Evolutionary conservation across 352 stramenopile species (phyloP).

Genomic region (Phytopythium litorale): DNA sequence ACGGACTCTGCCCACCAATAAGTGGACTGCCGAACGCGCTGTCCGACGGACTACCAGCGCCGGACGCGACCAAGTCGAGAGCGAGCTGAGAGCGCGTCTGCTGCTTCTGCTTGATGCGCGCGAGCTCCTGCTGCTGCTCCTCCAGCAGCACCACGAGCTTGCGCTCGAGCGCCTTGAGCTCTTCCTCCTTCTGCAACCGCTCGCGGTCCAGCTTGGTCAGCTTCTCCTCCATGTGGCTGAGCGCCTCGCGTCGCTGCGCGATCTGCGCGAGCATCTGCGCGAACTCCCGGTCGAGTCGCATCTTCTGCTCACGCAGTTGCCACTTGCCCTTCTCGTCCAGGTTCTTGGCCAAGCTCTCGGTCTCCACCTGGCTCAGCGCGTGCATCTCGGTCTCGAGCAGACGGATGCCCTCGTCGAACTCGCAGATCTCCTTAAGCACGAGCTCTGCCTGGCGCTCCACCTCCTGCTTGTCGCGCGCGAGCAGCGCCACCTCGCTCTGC

Average conservation of each 20-base stretch:
- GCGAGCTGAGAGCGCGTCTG: slow-evolving; percentile 40
- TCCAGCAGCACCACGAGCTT: slow-evolving; percentile 95
- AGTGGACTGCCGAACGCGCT: slow-evolving; percentile 26
- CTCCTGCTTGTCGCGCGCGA: slow-evolving; percentile 87
- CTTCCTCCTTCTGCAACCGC: slow-evolving; percentile 89
- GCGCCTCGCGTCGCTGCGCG: slow-evolving; percentile 86
- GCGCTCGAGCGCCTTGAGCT: slow-evolving; percentile 90
- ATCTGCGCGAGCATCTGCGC: slow-evolving; percentile 93
- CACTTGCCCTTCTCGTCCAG: slow-evolving; percentile 86
- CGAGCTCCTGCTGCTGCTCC: slow-evolving; percentile 91
- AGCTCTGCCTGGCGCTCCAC: slow-evolving; percentile 88
- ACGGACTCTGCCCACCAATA: slow-evolving; percentile 5
- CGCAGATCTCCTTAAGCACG: slow-evolving; percentile 90
- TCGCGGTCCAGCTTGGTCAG: slow-evolving; percentile 84
- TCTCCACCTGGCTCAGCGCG: slow-evolving; percentile 88
- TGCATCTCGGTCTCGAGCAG: slow-evolving; percentile 93
- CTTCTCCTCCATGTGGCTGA: slow-evolving; percentile 85
- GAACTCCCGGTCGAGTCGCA: slow-evolving; percentile 94
- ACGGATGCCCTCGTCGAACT: slow-evolving; percentile 91
- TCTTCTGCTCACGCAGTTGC: slow-evolving; percentile 91
- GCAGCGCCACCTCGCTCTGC: slow-evolving; percentile 91
- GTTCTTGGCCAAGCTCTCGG: slow-evolving; percentile 65
- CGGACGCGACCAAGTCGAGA: slow-evolving; percentile 34
- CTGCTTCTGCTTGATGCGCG: slow-evolving; percentile 63
- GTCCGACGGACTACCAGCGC: neutral